Evolutionary conservation across 2,329 filamentous ascomycete species (phyloP).

Genomic region (Cercospora citrullina): DNA sequence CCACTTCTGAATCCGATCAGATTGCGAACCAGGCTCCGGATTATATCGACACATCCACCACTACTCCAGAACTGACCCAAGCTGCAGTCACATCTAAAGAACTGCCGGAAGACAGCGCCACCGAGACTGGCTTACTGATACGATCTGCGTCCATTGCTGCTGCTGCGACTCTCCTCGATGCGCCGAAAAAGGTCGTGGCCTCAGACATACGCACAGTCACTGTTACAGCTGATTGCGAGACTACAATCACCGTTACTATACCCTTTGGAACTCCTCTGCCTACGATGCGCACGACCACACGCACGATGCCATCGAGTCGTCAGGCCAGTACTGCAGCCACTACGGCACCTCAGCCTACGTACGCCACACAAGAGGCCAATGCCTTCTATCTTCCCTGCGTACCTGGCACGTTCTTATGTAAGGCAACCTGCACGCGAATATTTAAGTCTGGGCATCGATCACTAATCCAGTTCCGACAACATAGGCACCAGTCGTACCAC

Average conservation of each 20-base stretch:
- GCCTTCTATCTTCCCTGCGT: conserved; percentile 40
- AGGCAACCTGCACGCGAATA: not conserved
- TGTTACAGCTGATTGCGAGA: conserved; percentile 27
- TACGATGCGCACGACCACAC: conserved; percentile 5
- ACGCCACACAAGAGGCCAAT: conserved; percentile 34
- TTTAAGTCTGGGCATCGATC: not conserved
- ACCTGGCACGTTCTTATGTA: conserved; percentile 45
- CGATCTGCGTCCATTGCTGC: conserved; percentile 10
- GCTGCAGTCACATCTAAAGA: not conserved
- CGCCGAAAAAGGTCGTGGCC: not conserved
- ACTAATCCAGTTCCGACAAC: not conserved
- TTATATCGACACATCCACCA: not conserved
- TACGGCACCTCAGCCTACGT: conserved; percentile 22
- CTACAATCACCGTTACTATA: conserved; percentile 30
- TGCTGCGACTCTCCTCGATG: not conserved
- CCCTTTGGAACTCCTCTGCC: not conserved
- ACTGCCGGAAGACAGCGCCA: not conserved
- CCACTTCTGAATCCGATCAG: not conserved
- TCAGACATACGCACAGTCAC: conserved; percentile 19
- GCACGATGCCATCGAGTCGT: conserved; percentile 1
- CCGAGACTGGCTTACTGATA: not conserved
- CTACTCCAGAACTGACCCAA: not conserved
- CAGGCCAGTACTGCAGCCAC: conserved; percentile 13
- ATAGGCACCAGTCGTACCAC: conserved; percentile 21
- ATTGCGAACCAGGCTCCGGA: not conserved